These are phyloP conservation scores for Triticum turgidum DNA, from an alignment of 176 grass and related monocot genomes.

Conservation along the genomic window DNA sequence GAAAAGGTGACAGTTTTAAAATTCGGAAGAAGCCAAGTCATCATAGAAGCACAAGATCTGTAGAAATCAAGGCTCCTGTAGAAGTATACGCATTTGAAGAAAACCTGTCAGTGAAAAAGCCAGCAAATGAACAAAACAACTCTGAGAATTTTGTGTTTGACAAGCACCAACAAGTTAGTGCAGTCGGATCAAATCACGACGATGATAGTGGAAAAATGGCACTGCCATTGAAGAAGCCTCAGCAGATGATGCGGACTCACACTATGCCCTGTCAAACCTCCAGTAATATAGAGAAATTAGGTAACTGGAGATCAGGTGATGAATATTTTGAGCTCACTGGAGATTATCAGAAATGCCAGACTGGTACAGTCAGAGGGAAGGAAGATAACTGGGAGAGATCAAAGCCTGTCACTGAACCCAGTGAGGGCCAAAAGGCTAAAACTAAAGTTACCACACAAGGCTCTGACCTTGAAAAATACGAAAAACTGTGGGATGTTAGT, in stretches of 20 bases:
- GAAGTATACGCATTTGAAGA: constrained; percentile 29
- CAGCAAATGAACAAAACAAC: constrained; percentile 33
- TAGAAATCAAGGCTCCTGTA: constrained; percentile 39
- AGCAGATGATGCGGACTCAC: constrained; percentile 28
- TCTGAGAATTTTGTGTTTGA: constrained; percentile 14
- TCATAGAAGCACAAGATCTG: constrained; percentile 47
- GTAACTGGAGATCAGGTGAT: constrained; percentile 79
- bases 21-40: constrained; percentile 56
- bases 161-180: constrained; percentile 25
- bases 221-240: constrained; percentile 35
- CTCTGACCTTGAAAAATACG: constrained; percentile 44
- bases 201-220: constrained; percentile 34
- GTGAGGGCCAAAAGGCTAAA: constrained; percentile 33
- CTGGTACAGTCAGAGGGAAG: constrained; percentile 2
- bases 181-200: constrained; percentile 21
- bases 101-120: constrained; percentile 17
- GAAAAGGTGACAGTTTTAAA: constrained; percentile 79
- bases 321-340: constrained; percentile 76
- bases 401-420: background rate
- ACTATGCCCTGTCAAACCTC: constrained; percentile 34
- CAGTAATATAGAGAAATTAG: constrained; percentile 59
- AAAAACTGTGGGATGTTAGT: constrained; percentile 50
- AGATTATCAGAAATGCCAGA: constrained; percentile 38
- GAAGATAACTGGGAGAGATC: constrained; percentile 25
- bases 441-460: constrained; percentile 26